Conservation (phyloP, 495 filamentous ascomycete genomes). For the Aspergillus mulundensis region DNA sequence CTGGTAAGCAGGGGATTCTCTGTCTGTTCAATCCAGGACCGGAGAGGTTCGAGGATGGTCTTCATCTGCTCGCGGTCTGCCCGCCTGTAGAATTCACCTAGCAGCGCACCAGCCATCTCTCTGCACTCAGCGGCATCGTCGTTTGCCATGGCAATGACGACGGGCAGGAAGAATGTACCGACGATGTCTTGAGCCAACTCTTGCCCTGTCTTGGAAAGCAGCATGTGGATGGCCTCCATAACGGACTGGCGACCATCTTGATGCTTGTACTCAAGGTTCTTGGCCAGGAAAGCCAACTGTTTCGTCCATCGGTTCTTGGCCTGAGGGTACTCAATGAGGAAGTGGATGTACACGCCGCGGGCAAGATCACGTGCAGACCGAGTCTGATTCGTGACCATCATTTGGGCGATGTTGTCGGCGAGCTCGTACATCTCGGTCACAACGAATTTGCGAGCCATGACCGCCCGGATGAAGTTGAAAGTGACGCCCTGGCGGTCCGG, state of each 20-base stretch:
- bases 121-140: constrained; percentile 85
- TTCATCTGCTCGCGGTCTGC: constrained; percentile 68
- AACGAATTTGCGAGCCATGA: constrained; percentile 78
- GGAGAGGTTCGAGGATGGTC: constrained; percentile 63
- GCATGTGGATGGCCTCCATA: constrained; percentile 80
- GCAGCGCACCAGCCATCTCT: constrained; percentile 71
- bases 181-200: constrained; percentile 78
- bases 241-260: constrained; percentile 84
- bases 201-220: constrained; percentile 75
- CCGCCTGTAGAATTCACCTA: constrained; percentile 75
- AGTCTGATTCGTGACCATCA: constrained; percentile 96
- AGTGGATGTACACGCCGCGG: constrained; percentile 86
- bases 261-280: constrained; percentile 86
- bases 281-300: constrained; percentile 81
- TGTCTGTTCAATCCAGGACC: constrained; percentile 71
- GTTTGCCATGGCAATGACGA: constrained; percentile 80
- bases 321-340: constrained; percentile 91
- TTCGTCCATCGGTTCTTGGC: constrained; percentile 81
- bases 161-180: constrained; percentile 75
- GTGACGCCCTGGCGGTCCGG: constrained; percentile 85
- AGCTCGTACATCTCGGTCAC: constrained; percentile 87
- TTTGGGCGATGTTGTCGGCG: constrained; percentile 77
- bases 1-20: constrained; percentile 65
- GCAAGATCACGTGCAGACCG: constrained; percentile 79
- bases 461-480: constrained; percentile 86